Evolutionary conservation across 164 flowering plant species (phyloP).

Genomic region (Umbellularia californica): DNA sequence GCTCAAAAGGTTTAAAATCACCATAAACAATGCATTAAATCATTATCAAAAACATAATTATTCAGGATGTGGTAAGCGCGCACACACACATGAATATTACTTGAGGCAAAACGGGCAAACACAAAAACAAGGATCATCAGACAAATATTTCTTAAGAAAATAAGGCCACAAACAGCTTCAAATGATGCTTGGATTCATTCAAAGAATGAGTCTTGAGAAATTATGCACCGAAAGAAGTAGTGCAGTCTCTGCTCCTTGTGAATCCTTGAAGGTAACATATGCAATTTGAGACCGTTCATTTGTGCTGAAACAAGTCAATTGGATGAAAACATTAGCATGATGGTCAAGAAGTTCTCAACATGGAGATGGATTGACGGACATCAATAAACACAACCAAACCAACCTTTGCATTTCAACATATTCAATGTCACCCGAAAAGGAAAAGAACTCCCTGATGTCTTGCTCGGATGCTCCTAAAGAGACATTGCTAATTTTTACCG

Average conservation of each 20-base stretch:
- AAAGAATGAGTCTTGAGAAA: constrained; percentile 11
- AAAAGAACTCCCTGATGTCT: constrained; percentile 31
- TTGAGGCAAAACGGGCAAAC: not conserved
- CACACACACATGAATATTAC: not conserved
- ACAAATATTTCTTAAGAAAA: not conserved
- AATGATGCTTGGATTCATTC: no score
- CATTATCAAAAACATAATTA: not conserved
- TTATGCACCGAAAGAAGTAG: constrained; percentile 63
- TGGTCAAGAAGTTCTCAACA: no score
- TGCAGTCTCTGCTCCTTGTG: constrained; percentile 80
- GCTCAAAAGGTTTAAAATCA: no score
- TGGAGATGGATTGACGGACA: no score
- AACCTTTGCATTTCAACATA: constrained; percentile 39
- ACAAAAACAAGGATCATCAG: not conserved
- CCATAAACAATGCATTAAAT: not conserved
- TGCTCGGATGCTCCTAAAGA: constrained; percentile 19
- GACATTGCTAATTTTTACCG: constrained; percentile 18
- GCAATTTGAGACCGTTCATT: constrained; percentile 70
- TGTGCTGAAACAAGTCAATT: constrained; percentile 32
- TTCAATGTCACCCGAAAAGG: constrained; percentile 41
- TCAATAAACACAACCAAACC: constrained; percentile 7
- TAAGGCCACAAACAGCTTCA: not conserved
- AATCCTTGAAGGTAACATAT: constrained; percentile 71
- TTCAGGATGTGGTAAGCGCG: no score
- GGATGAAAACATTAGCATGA: no score